Conservation (phyloP, 129 eudicot genomes). For the Flaveria brownii region DNA sequence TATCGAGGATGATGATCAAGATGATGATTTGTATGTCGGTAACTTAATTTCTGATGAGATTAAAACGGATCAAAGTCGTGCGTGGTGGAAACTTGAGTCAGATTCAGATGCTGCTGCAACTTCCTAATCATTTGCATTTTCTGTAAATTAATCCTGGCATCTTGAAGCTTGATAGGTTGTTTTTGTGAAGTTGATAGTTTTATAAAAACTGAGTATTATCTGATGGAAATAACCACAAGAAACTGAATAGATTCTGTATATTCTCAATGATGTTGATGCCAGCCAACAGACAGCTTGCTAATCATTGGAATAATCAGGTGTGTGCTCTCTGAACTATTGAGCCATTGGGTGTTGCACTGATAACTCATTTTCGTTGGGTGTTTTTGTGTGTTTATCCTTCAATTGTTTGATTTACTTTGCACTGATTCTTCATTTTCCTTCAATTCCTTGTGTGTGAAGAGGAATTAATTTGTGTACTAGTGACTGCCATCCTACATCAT, state of each 20-base stretch:
- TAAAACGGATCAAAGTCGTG: conserved; percentile 33
- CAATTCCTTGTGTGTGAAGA: too few species aligned
- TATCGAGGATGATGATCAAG: conserved; percentile 32
- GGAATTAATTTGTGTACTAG: too few species aligned
- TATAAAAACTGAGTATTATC: not conserved
- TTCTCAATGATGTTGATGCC: not conserved
- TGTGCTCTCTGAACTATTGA: not conserved
- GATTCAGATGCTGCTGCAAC: conserved; percentile 29
- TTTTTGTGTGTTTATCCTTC: too few species aligned
- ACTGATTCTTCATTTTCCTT: too few species aligned
- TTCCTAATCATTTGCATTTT: conserved; percentile 2
- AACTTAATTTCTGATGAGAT: conserved; percentile 33
- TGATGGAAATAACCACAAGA: not conserved
- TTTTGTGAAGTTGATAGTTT: not conserved
- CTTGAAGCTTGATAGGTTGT: not conserved
- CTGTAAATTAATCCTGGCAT: not conserved
- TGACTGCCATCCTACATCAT: too few species aligned
- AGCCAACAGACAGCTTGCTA: not conserved
- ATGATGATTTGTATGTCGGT: conserved; percentile 26
- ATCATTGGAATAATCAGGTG: conserved; percentile 6
- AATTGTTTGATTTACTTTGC: too few species aligned
- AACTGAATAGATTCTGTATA: not conserved
- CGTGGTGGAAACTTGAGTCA: conserved; percentile 73
- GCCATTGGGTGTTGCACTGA: too few species aligned
- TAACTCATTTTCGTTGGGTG: too few species aligned